phyloP scores from a whole-genome alignment of 2,329 filamentous ascomycete species.

The Penicillium sp. region DNA sequence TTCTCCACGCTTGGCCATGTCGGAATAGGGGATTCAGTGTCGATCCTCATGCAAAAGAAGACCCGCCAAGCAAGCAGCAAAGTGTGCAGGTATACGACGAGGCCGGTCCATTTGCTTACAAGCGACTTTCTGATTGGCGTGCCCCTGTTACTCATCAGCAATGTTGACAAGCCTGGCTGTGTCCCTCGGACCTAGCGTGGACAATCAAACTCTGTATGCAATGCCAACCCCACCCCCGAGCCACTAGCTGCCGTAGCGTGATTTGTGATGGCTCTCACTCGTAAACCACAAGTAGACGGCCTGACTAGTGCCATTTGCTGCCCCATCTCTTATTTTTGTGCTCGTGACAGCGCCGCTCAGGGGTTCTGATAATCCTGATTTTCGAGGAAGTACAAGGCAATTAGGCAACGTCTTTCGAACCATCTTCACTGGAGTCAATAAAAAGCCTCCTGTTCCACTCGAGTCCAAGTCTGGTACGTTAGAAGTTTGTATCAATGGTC shows the following conservation, averaged over 20 bases:
- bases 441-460: neutral
- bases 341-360: constrained; percentile 13
- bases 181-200: neutral
- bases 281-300: neutral
- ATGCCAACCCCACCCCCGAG: constrained; percentile 4
- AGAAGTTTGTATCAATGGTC: neutral
- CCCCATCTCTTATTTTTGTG: constrained; percentile 9
- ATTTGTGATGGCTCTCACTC: constrained; percentile 9
- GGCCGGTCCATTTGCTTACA: constrained; percentile 14
- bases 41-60: constrained; percentile 14
- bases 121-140: constrained; percentile 10
- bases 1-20: neutral
- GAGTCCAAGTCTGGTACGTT: neutral
- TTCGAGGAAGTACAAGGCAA: neutral
- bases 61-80: constrained; percentile 8
- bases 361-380: neutral
- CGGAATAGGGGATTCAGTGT: constrained; percentile 15
- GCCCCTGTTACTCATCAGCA: constrained; percentile 6
- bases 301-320: neutral
- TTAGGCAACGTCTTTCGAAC: neutral
- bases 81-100: constrained; percentile 11
- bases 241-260: constrained; percentile 7
- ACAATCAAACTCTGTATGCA: constrained; percentile 14
- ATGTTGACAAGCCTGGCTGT: neutral
- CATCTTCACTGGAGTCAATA: neutral